Evolutionary conservation across 177 flowering plant species (phyloP), one percentile per base, ranked within the genome.

Genomic region (Vitis hybrid): DNA sequence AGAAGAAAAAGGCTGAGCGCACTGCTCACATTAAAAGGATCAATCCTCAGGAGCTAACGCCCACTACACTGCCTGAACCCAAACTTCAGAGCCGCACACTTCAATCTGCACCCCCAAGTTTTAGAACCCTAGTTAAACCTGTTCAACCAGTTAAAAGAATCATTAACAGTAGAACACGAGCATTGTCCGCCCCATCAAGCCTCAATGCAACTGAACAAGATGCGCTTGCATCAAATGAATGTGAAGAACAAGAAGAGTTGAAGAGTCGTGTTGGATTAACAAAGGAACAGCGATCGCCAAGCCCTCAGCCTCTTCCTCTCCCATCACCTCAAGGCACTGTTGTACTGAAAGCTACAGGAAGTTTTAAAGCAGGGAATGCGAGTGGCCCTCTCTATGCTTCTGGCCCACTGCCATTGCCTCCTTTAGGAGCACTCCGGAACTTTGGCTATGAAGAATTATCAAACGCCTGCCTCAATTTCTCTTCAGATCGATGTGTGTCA

Each of bases 101-200:
- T 24, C 97, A 95, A 54, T 93, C 99, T 5, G 98, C 99, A 56
- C 99, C 99, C 1, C 90, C 99, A 41, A 95, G 99, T 82, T 95
- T 95, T 71, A 80, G 80, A 70, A 86, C 77, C 24, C 78, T 97
- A 79, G 85, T 79, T 35, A 86, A 88, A 71, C 90, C 89, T 10
- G 70, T 84, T 63, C 97, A 82, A 70, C 80, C 85, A 9, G 79
- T 70, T 54, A 80, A 71, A 15, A 76, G 70, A 46, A 56, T 64
- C 2, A 57, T 72, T 41, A 82, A 68, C 64, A 73, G 71, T 73
- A 77, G 99, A 71, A 72, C 73, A 66, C 80, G 99, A 14, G 86
- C 96, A 35, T 74, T 93, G 64, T 95, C 99, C 52, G 99, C 98
- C 67, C 97, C 98, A 24, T 92, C 97, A 35, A 86, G 85, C 81